These are phyloP conservation scores for Saccharomyces jurei DNA, from an alignment of 805 yeast species.

Conservation along the genomic window DNA sequence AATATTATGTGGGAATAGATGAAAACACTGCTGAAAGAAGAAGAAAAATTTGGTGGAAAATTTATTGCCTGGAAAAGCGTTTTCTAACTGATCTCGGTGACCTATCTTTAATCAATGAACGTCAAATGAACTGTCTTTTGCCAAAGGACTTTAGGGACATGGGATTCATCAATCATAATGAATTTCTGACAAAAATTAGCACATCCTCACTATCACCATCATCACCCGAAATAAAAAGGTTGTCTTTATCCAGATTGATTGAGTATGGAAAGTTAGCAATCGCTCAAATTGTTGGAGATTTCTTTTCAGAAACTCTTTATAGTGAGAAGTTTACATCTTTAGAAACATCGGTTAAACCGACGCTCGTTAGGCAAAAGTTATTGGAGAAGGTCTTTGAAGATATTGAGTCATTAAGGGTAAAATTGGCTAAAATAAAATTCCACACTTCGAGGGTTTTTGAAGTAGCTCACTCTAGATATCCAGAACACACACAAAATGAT, in stretches of 20 bases:
- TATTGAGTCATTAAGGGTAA: slow-evolving; percentile 7
- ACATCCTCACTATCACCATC: background rate
- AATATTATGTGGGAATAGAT: slow-evolving; percentile 20
- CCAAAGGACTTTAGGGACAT: slow-evolving; percentile 10
- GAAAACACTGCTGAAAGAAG: slow-evolving; percentile 18
- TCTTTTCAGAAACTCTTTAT: slow-evolving; percentile 17
- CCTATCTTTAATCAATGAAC: slow-evolving; percentile 11
- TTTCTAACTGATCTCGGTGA: slow-evolving; percentile 9
- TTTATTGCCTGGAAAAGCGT: slow-evolving; percentile 14
- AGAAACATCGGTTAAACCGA: slow-evolving; percentile 18
- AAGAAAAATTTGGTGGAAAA: slow-evolving; percentile 17
- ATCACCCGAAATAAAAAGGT: slow-evolving; percentile 3
- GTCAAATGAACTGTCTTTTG: slow-evolving; percentile 14
- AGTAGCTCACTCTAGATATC: slow-evolving; percentile 3
- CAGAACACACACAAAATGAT: slow-evolving; percentile 7
- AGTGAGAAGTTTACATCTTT: slow-evolving; percentile 24
- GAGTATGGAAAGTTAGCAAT: slow-evolving; percentile 19
- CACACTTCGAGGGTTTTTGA: slow-evolving; percentile 17
- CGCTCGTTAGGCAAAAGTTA: slow-evolving; percentile 10
- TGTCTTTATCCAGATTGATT: slow-evolving; percentile 5
- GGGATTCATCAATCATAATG: slow-evolving; percentile 7
- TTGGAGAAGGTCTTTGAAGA: slow-evolving; percentile 15
- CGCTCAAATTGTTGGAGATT: slow-evolving; percentile 14
- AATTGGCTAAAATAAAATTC: slow-evolving; percentile 15
- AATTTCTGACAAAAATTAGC: slow-evolving; percentile 1